Conservation (phyloP, 2,329 filamentous ascomycete species). For the Alternaria angustiovoidea region DNA sequence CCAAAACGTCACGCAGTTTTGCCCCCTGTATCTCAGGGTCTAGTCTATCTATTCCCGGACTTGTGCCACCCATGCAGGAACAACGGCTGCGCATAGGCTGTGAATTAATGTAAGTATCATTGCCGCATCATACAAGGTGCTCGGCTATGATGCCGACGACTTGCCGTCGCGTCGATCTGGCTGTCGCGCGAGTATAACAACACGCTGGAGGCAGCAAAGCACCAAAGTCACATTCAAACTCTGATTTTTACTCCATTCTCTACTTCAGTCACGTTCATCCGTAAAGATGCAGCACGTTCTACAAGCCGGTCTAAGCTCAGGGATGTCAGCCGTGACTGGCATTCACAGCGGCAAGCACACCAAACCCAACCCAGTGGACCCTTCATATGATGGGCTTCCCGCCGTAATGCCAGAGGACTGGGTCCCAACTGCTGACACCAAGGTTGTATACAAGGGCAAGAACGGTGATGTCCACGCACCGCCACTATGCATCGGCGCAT, state of each 20-base stretch:
- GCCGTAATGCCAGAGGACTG: slow-evolving; percentile 1
- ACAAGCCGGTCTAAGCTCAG: slow-evolving; percentile 1
- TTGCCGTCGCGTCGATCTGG: neutral
- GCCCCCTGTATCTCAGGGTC: neutral
- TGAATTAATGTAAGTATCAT: slow-evolving; percentile 1
- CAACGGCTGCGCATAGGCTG: neutral
- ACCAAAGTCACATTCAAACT: neutral
- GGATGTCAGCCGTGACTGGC: slow-evolving; percentile 6
- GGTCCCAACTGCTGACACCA: neutral
- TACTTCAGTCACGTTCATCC: neutral
- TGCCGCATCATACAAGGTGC: slow-evolving; percentile 8
- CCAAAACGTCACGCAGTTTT: neutral
- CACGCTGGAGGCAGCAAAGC: neutral
- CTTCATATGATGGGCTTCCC: slow-evolving; percentile 4
- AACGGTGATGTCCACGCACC: slow-evolving; percentile 2
- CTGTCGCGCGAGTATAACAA: neutral
- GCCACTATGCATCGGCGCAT: slow-evolving; percentile 3
- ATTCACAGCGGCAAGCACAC: slow-evolving; percentile 7
- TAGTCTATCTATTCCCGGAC: neutral
- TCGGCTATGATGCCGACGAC: neutral
- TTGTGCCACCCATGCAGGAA: slow-evolving; percentile 4
- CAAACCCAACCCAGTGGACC: slow-evolving; percentile 3
- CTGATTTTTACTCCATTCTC: neutral
- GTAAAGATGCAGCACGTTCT: slow-evolving; percentile 6
- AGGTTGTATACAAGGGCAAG: slow-evolving; percentile 2